Evolutionary conservation across 1,139 yeast genomes (phyloP).

Genomic region (Protomyces inouyei): DNA sequence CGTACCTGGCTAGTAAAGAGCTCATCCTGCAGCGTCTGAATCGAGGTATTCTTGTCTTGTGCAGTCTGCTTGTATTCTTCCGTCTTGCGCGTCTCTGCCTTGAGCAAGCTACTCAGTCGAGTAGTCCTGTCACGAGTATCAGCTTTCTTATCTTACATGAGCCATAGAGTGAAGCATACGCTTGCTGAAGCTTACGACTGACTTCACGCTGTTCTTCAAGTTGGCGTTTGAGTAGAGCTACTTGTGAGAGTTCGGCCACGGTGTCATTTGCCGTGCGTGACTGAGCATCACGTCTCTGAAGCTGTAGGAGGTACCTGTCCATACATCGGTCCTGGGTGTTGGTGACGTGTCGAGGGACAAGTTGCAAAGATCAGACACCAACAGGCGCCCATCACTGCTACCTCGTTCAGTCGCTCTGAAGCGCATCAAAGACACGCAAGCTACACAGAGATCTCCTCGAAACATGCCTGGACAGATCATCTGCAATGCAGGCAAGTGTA

Average conservation of each 20-base stretch:
- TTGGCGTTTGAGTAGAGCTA: background rate
- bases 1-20: conserved; percentile 7
- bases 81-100: background rate
- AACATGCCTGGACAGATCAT: background rate
- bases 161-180: background rate
- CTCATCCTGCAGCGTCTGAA: conserved; percentile 14
- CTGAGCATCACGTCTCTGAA: background rate
- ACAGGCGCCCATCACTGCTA: too few species aligned
- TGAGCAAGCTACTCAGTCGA: background rate
- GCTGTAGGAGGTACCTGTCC: background rate
- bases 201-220: background rate
- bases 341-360: too few species aligned
- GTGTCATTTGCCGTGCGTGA: background rate
- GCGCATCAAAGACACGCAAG: too few species aligned
- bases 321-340: background rate
- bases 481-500: conserved; percentile 31
- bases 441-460: too few species aligned
- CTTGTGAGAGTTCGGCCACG: too few species aligned
- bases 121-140: background rate
- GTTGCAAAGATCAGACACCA: too few species aligned
- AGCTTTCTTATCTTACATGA: background rate
- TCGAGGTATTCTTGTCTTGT: conserved; percentile 5
- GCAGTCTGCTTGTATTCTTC: background rate
- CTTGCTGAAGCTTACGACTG: background rate
- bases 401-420: too few species aligned